Evolutionary conservation across 805 yeast genomes (phyloP), one percentile per base, ranked within the genome.

Genomic region (Huiozyma naganishii): DNA sequence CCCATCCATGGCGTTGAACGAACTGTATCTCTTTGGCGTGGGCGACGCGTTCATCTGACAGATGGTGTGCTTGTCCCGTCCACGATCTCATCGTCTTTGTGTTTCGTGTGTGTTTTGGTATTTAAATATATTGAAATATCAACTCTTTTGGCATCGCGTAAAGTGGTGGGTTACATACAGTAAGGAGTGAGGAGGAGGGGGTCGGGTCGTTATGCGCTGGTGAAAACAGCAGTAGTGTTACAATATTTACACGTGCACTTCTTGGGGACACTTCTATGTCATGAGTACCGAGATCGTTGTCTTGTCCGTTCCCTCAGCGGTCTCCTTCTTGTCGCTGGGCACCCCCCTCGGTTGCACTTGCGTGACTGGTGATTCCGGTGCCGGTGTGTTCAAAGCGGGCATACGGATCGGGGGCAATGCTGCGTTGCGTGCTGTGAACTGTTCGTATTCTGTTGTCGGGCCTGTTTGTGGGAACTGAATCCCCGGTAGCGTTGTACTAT

Each of bases 21-120:
- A 43, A 4, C 27, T 28, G 41, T 59, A 58, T 34, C 64, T 55
- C 35, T 52, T 52, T 17, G 64, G 64, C 2, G 64, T 59, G 5
- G 64, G 64, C 12, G 62, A 58, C 33, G 51, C 44, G 39, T 58
- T 53, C 62, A 58, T 57, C 11, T 11, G 23, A 7, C 12, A 1
- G 32, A 10, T 23, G 41, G 29, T 34, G 17, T 12, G 9, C 5
- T 34, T 17, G 4, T 17, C 23, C 23, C 4, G n/a, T 32, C 4
- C 34, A 32, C n/a, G 34, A 32, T 32, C 34, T 32, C n/a, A 10
- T 17, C 23, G 23, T 8, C 37, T 34, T 34, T 34, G 37, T 34
- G 37, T 34, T 10, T 10, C 27, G 12, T 13, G 11, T 34, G 8
- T 34, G 17, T 34, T 34, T 34, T 12, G 34, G 34, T 32, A 9